phyloP scores from a whole-genome alignment of 2,329 filamentous ascomycete species.

The Fusarium albosuccineum region DNA sequence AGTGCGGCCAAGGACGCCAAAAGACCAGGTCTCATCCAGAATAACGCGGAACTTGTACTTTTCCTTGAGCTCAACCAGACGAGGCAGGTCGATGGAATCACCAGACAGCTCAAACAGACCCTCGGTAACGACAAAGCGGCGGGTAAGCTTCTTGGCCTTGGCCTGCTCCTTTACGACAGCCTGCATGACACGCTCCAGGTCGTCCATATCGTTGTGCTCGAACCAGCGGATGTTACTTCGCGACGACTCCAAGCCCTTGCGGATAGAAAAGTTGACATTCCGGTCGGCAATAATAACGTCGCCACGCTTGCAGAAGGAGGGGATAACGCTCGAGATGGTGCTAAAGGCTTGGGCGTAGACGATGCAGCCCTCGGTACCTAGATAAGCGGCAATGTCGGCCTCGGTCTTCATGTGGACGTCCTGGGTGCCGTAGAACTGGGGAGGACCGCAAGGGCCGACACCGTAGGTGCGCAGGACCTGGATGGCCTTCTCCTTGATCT shows the following conservation, averaged over 20 bases:
- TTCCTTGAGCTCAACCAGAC: constrained; percentile 91
- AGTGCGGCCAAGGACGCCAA: constrained; percentile 91
- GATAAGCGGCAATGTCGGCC: constrained; percentile 88
- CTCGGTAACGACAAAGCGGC: constrained; percentile 96
- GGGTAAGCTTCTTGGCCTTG: constrained; percentile 85
- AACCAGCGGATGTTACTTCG: constrained; percentile 94
- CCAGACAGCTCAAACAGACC: constrained; percentile 92
- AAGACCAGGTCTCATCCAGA: constrained; percentile 97
- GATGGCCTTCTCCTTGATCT: constrained; percentile 94
- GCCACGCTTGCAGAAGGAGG: constrained; percentile 95
- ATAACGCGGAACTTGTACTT: constrained; percentile 99
- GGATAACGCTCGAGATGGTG: constrained; percentile 96
- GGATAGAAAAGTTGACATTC: constrained; percentile 92
- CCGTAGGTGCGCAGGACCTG: constrained; percentile 94
- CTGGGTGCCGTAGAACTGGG: constrained; percentile 98
- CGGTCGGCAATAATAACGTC: constrained; percentile 97
- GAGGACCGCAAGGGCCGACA: constrained; percentile 95
- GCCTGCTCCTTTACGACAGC: constrained; percentile 90
- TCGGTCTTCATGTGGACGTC: constrained; percentile 99
- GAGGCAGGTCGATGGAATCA: constrained; percentile 86
- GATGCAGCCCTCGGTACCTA: constrained; percentile 90
- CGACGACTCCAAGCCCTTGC: constrained; percentile 93
- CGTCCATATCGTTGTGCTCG: constrained; percentile 95
- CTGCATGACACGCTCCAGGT: constrained; percentile 86
- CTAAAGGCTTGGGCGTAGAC: constrained; percentile 97